Evolutionary conservation across 257 asterid genomes (phyloP).

Genomic region (Plantago ovata): DNA sequence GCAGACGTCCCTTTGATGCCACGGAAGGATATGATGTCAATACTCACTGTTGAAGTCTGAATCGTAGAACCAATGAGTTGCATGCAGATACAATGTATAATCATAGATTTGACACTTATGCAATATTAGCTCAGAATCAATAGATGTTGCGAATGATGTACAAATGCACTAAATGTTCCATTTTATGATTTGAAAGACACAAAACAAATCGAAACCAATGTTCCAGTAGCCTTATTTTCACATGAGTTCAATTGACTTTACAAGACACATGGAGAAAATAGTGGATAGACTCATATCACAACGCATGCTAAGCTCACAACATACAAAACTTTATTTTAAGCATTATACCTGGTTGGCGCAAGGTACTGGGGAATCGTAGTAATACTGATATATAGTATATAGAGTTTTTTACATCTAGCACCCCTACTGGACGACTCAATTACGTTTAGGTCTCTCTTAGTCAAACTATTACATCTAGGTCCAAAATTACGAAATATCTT

Average conservation of each 20-base stretch:
- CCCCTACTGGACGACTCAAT: no score
- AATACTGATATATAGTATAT: constrained; percentile 82
- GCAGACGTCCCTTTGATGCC: constrained; percentile 72
- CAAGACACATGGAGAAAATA: not conserved
- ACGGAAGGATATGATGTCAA: constrained; percentile 37
- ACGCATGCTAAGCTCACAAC: not conserved
- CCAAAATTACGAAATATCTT: no score
- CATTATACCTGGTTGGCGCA: constrained; percentile 67
- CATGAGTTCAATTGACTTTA: not conserved
- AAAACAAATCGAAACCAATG: not conserved
- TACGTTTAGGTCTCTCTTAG: no score
- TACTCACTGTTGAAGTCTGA: constrained; percentile 63
- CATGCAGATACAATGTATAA: not conserved
- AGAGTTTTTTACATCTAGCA: constrained; percentile 84
- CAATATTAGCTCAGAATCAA: not conserved
- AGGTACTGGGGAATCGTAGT: constrained; percentile 55
- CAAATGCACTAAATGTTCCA: not conserved
- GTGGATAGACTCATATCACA: no score
- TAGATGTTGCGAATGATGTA: not conserved
- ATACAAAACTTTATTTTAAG: not conserved
- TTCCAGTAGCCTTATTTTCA: not conserved
- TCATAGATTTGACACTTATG: not conserved
- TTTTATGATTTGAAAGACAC: not conserved
- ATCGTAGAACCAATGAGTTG: not conserved
- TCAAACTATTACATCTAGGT: no score